Base-by-base conservation (phyloP, 2,329 filamentous ascomycete genomes). In the Pseudofabraea citricarpa region DNA sequence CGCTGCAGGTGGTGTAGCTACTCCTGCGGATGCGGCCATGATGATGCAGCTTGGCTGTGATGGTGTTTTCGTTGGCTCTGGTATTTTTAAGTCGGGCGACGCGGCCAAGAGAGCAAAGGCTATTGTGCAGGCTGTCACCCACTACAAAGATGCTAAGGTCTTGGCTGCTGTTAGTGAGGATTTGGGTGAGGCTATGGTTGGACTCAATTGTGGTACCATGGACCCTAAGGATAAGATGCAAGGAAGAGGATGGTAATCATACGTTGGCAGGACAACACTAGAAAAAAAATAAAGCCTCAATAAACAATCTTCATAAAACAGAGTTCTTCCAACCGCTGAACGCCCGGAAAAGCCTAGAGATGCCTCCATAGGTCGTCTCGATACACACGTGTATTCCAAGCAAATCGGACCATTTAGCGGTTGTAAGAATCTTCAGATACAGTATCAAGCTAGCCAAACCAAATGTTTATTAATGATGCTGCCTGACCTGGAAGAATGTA, bases 41-140 rank as follows among this genome's bases (percentile, higher is more conserved):
- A 88, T 98, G 91, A 98, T 98, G 93, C 91, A 97, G 75, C 74
- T 98, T 52, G 93, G 93, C 48, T 97, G 93, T 62, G 93, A 98
- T 61, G 93, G 93, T 46, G 93, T 98, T 26, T 98, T 98, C 63
- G 93, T 98, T 26, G 93, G 93, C 21, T 90, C 83, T 45, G 93
- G 93, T 21, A 97, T 97, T 67, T 98, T 98, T 80, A 97, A 97
- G 80, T 88, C 82, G 5, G 91, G 91, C 15, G 85, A 97, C 66
- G 87, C 93, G 18, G 81, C 84, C 35, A 88, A 91, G 81, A 75
- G 93, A 48, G 93, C 93, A 12, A 88, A 84, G 72, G 93, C 93
- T 27, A 97, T 98, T 58, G 93, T 98, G 41, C 85, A 90, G 62
- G 93, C 93, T 20, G 89, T 89, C 1, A 95, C 91, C 6, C 89